Evolutionary conservation across 179 eudicot genomes (phyloP), one percentile per base, ranked within the genome.

Genomic region (Spinacia oleracea): DNA sequence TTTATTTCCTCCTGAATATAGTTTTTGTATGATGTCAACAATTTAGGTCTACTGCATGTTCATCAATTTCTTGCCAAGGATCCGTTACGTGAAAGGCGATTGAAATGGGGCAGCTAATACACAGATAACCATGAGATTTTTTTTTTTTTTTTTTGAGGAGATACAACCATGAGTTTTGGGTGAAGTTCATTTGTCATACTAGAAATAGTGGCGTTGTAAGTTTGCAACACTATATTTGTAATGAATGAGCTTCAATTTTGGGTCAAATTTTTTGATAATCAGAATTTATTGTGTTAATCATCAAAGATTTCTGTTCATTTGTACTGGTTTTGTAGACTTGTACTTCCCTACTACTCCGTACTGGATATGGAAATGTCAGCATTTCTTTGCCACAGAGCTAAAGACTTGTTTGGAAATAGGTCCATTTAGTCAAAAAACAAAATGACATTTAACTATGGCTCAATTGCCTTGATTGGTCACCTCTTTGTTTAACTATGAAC

Each of bases 1-100:
- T 81, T 81, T 23, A n/a, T 34, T 71, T 78, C 80, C 40, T 68
- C 63, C 23, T 81, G 67, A 77, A 53, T 14, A 6, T 55, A 15
- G 2, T 18, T 51, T 50, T 7, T 42, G 8, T 4, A 5, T 6
- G 35, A 11, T 60, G 20, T 20, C 40, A 42, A n/a, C 14, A 6
- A 9, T 62, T 38, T 42, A 59, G 1, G 53, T 8, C 21, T 9
- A 75, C 6, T 64, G 43, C 8, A 31, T 35, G 45, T 7, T 35
- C 43, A 64, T 15, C 1, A 14, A 20, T 20, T 11, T 66, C 29
- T 66, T 66, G 70, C 23, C 70, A 6, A 21, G 46, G 1, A 34
- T 6, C 23, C 14, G 15, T 2, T 4, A 20, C 46, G 11, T 64
- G 34, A 32, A 66, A 66, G 9, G 45, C 45, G 5, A 21, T n/a